Conservation (phyloP, 176 grass and related monocot genomes). For the Lolium multiflorum region DNA sequence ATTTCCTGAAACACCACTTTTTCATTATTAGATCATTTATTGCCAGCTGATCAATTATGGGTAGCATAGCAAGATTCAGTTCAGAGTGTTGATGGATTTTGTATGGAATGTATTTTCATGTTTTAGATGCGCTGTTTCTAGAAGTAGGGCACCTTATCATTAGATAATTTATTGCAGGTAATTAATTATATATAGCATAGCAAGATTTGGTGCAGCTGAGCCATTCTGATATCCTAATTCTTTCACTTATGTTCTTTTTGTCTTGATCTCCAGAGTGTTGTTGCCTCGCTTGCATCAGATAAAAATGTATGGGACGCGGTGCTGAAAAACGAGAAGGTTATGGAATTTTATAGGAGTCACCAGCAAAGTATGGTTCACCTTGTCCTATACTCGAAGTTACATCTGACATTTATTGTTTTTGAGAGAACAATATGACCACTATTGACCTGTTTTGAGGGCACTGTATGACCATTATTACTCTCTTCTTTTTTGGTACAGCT, state of each 20-base stretch:
- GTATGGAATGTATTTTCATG: not conserved
- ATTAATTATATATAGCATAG: not conserved
- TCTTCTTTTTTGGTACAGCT: constrained; percentile 41
- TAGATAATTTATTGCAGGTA: not conserved
- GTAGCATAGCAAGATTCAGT: not conserved
- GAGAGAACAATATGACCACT: not conserved
- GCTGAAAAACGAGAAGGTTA: constrained; percentile 80
- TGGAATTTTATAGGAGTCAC: constrained; percentile 77
- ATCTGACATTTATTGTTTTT: not conserved
- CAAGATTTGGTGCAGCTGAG: not conserved
- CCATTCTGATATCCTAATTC: not conserved
- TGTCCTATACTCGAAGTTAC: not conserved
- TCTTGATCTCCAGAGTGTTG: constrained; percentile 64
- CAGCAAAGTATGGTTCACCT: constrained; percentile 57
- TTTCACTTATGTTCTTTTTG: not conserved
- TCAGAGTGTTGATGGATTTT: not conserved
- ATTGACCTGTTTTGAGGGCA: not conserved
- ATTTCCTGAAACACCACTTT: not conserved
- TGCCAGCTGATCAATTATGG: not conserved
- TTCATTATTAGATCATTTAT: not conserved
- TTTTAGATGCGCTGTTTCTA: not conserved
- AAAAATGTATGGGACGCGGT: constrained; percentile 84
- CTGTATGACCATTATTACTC: not conserved
- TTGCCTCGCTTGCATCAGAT: constrained; percentile 81
- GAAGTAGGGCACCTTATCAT: not conserved